Evolutionary conservation across 2,329 filamentous ascomycete genomes (phyloP), one percentile per base, ranked within the genome.

Genomic region (Aspergillus pseudoglaucus): DNA sequence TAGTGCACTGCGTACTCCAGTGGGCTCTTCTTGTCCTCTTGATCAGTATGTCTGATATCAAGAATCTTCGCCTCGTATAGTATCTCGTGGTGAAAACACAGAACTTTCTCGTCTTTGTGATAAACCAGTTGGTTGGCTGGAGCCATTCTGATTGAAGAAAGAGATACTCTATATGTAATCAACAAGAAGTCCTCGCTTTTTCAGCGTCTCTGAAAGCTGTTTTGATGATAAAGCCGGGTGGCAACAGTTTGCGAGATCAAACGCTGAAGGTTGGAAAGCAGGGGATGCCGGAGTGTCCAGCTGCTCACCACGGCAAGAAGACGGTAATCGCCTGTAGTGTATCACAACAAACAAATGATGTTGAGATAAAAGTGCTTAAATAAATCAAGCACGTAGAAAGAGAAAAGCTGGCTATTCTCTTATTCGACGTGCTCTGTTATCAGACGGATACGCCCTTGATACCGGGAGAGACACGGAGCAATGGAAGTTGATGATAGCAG

Each of bases 1-100:
- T 98, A 98, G 72, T 98, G 93, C 47, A 98, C 87, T 64, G 88
- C 87, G 74, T 95, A 98, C 66, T 89, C 83, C 64, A 83, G 90
- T 30, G 85, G 82, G 52, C 84, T 85, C 66, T 83, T 84, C 69
- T 87, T 84, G 62, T 85, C 84, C 40, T 75, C 75, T 6, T 73
- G 66, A 51, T 84, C 81, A 61, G 78, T 76, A 67, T 75, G 73
- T 59, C 79, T 82, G 27, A 88, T 78, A 55, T 96, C 90, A 55
- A 95, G 81, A 45, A 98, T 85, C 73, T 97, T 97, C 57, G 93
- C 93, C 71, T 98, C 93, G 66, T 98, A 98, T 45, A 98, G 82
- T 72, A 97, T 84, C 63, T 97, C 90, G 72, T 91, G 88, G 68
- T 98, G 93, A 66, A 97, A 97, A 75, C 93, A 98, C 27, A 97